Conservation (phyloP, 1,139 yeast species). For the Sugiyamaella xylanicola region DNA sequence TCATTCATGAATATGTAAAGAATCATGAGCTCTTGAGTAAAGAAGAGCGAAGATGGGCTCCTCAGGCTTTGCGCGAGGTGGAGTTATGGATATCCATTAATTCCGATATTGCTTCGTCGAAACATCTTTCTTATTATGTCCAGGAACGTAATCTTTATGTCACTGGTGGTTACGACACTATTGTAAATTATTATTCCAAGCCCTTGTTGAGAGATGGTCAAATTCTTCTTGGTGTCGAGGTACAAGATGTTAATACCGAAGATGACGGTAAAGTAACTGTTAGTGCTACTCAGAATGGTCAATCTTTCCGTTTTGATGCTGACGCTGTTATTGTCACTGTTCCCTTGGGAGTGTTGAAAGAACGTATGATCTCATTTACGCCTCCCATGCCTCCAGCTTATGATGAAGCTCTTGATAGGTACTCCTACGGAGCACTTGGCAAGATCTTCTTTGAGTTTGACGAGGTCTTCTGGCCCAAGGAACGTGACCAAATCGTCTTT, state of each 20-base stretch:
- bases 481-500: constrained; percentile 44
- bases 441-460: constrained; percentile 76
- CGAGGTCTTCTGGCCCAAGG: constrained; percentile 61
- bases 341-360: constrained; percentile 65
- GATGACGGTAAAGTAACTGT: constrained; percentile 32
- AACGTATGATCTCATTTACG: constrained; percentile 51
- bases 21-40: constrained; percentile 51
- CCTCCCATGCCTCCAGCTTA: constrained; percentile 57
- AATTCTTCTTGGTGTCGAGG: constrained; percentile 50
- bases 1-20: constrained; percentile 52
- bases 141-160: constrained; percentile 73
- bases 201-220: constrained; percentile 43
- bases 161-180: constrained; percentile 56
- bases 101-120: constrained; percentile 64
- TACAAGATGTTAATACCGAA: constrained; percentile 43
- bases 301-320: constrained; percentile 24
- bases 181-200: constrained; percentile 50
- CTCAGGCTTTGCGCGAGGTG: constrained; percentile 55
- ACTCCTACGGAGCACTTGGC: constrained; percentile 74
- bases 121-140: constrained; percentile 60
- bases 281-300: constrained; percentile 23
- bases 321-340: constrained; percentile 63
- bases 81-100: constrained; percentile 79
- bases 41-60: constrained; percentile 54
- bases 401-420: constrained; percentile 48